Conservation (phyloP, 305 asterid species). For the Fraxinus paxiana region DNA sequence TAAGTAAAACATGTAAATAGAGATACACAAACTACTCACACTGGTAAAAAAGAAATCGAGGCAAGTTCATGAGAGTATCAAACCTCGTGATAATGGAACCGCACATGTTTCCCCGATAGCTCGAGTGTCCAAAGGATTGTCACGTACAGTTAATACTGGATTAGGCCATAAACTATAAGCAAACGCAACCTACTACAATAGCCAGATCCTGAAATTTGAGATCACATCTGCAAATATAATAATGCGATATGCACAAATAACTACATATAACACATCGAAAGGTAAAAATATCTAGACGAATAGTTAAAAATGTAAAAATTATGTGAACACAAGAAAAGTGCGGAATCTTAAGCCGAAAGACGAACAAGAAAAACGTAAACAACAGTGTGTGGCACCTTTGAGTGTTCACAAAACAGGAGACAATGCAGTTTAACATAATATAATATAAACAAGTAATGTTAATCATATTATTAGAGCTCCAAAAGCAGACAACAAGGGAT, state of each 20-base stretch:
- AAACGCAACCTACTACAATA: neutral
- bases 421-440: neutral
- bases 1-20: neutral
- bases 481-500: constrained; percentile 28
- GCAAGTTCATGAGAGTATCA: neutral
- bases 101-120: neutral
- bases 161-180: neutral
- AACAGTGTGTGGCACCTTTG: neutral
- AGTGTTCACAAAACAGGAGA: neutral
- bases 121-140: neutral
- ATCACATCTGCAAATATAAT: neutral
- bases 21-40: neutral
- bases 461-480: neutral
- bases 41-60: neutral
- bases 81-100: neutral
- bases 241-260: neutral
- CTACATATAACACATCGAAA: neutral
- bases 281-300: neutral
- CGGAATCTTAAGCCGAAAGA: constrained; percentile 11
- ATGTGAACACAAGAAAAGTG: neutral
- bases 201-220: neutral
- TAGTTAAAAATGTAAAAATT: neutral
- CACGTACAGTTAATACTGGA: neutral
- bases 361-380: neutral
- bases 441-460: neutral